Percentiles rank a stretch among this genome's conserved stretches.
Conservation (phyloP, 805 yeast species). For the Nakazawaea ernobii region DNA sequence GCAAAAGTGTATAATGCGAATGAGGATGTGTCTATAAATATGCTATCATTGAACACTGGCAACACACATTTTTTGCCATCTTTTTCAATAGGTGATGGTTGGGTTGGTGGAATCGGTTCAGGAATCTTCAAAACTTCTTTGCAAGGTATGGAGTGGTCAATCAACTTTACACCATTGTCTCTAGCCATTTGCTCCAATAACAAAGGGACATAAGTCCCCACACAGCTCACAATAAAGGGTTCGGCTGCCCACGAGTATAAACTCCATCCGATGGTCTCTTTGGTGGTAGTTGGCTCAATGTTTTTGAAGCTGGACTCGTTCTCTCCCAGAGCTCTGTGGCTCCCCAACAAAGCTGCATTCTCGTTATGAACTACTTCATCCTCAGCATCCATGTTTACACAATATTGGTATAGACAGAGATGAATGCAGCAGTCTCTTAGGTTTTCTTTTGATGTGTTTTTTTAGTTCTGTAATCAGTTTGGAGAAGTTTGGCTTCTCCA, state of each 20-base stretch:
- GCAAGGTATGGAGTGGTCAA: constrained; percentile 58
- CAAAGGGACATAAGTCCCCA: constrained; percentile 73
- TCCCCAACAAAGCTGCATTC: not conserved
- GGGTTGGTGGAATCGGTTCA: constrained; percentile 27
- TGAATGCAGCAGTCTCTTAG: too few relatives aligned
- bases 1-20: constrained; percentile 73
- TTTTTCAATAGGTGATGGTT: constrained; percentile 13
- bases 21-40: constrained; percentile 64
- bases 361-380: not conserved
- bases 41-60: constrained; percentile 22
- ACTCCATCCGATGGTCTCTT: constrained; percentile 62
- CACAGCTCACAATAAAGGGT: constrained; percentile 74
- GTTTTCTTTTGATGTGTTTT: too few relatives aligned
- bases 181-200: constrained; percentile 68
- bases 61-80: constrained; percentile 25
- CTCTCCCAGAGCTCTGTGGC: too few relatives aligned
- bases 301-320: too few relatives aligned
- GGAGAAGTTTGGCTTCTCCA: too few relatives aligned
- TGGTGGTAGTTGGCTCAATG: constrained; percentile 33
- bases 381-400: not conserved
- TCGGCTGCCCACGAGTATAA: constrained; percentile 71
- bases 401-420: too few relatives aligned
- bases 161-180: constrained; percentile 58
- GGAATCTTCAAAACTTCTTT: constrained; percentile 25
- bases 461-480: too few relatives aligned